Percentiles rank a stretch among this genome's conserved stretches.
These are phyloP conservation scores for Glycine soja DNA, from an alignment of 306 rosid genomes.

Conservation along the genomic window DNA sequence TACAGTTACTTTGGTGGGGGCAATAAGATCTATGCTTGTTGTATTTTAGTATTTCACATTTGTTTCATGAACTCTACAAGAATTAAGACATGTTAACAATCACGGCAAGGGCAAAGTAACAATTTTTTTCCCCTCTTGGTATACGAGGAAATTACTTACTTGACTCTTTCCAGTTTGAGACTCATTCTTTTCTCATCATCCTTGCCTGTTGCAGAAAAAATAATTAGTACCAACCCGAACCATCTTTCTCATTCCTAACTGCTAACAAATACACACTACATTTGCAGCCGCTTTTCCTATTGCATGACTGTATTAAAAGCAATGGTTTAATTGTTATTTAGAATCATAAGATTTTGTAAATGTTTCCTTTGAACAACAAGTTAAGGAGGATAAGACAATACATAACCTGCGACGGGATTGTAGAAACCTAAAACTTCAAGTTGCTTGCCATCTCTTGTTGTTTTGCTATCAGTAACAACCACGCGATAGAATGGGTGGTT, in stretches of 20 bases:
- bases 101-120: not conserved
- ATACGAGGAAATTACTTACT: conserved; percentile 57
- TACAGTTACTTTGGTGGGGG: not conserved
- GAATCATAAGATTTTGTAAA: too few species aligned
- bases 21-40: not conserved
- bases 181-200: conserved; percentile 80
- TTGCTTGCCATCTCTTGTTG: conserved; percentile 85
- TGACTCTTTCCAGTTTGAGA: conserved; percentile 78
- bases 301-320: too few species aligned
- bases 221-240: too few species aligned
- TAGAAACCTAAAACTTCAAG: conserved; percentile 88
- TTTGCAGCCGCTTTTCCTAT: too few species aligned
- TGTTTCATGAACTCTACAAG: not conserved
- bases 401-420: conserved; percentile 73
- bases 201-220: conserved; percentile 27
- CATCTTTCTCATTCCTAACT: too few species aligned
- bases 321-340: too few species aligned
- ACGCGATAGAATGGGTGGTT: conserved; percentile 88
- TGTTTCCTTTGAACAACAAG: too few species aligned
- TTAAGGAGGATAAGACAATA: too few species aligned
- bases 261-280: too few species aligned
- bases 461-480: conserved; percentile 80
- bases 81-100: not conserved
- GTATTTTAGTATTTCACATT: not conserved
- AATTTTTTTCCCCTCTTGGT: too few species aligned